These are phyloP conservation scores for Mycena rebaudengoi DNA, from an alignment of 768 basidiomycete species.

Conservation along the genomic window DNA sequence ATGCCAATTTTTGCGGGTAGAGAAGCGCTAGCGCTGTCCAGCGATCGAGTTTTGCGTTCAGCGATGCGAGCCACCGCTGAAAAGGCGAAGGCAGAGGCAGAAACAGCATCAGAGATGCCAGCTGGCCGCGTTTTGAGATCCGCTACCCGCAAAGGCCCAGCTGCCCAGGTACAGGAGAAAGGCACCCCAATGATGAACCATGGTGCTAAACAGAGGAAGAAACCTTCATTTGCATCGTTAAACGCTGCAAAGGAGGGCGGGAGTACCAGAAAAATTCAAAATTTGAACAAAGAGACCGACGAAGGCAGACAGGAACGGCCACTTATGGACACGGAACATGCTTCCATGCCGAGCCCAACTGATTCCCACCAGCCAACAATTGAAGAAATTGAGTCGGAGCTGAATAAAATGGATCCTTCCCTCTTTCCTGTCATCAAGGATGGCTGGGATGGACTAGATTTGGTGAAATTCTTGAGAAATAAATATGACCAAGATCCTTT, in stretches of 20 bases:
- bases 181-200: background rate
- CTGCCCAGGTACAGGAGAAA: background rate
- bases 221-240: background rate
- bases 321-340: background rate
- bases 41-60: background rate
- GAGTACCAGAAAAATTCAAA: background rate
- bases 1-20: background rate
- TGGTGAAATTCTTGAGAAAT: background rate
- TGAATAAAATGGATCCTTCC: background rate
- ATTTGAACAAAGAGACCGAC: background rate
- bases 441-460: background rate
- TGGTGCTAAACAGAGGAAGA: background rate
- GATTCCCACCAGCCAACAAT: background rate
- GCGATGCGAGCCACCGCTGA: background rate
- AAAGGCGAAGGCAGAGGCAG: background rate
- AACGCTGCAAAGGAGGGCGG: constrained; percentile 1
- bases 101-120: background rate
- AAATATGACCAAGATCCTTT: background rate
- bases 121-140: no score
- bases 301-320: background rate
- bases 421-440: background rate
- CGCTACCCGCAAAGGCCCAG: no score
- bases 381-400: background rate
- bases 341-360: no score
- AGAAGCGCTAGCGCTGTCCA: background rate